Base-by-base conservation (phyloP, 106 monocot genomes). In the Narthecium ossifragum region DNA sequence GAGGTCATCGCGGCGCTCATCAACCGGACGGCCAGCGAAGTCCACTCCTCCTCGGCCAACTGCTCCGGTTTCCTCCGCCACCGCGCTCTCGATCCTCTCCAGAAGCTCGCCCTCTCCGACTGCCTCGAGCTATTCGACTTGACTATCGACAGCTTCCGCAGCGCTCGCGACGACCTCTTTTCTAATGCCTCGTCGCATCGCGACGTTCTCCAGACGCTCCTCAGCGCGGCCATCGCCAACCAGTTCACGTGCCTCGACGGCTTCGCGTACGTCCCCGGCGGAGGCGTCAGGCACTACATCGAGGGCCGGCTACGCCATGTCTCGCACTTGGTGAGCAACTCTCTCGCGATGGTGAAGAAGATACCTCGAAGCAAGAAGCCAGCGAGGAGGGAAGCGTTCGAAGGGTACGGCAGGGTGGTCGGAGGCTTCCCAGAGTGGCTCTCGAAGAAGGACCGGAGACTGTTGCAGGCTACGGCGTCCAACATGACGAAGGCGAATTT, bases 221-320 rank as follows among this genome's bases (percentile, higher is more conserved):
- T 94, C 58, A 83, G 83, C 49, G 85, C 93, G 38, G 76, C 85
- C 58, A 83, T 94, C 37, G 81, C 93, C 34, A 89, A 94, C 72
- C 85, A 83, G 73, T 72, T 72, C 78, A 83, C 93, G 4, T 94
- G 93, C 62, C 78, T 89, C 24, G 92, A 88, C 48, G 92, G 92
- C 18, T 92, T 92, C 45, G 43, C 71, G 1, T 62, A 72, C 62
- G 75, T 68, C 57, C 9, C 32, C 47, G 54, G 32, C 60, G 53
- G 49, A 30, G 31, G 41, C 55, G 53, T 79, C 24, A 57, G 76
- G 11, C 63, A 38, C 5, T 9, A 38, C 26, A 75, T 93, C 26
- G 40, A 79, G 54, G 17, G 33, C 9, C 23, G 64, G 18, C 33
- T 88, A 12, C n/a, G 49, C n/a, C 72, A 68, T 46, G 73, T 88